Base-by-base conservation (phyloP, 768 basidiomycete species). In the Trametes meyenii region DNA sequence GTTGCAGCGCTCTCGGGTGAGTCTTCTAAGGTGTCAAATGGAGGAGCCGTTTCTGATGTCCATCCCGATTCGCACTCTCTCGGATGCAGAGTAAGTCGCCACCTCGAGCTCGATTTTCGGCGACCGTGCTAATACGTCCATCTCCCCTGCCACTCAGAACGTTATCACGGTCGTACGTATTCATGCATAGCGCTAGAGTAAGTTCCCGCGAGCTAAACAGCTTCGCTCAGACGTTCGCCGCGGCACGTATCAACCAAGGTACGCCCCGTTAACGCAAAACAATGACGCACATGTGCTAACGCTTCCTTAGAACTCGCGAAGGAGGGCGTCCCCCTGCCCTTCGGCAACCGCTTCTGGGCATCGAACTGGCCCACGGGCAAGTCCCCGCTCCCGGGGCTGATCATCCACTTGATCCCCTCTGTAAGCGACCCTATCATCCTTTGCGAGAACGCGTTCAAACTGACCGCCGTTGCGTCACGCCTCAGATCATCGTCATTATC, bases 291-390 rank as follows among this genome's bases (percentile, higher is more conserved):
- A 46, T 21, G 3, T 46, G 13, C 10, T 23, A 5, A 24, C 45
- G 21, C 52, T 33, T 35, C 36, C 23, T 3, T 43, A 69, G 69
- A 86, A 54, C 78, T 86, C 4, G 85, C 85, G 5, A 86, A 86
- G 61, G 85, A 85, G 67, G 85, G 85, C 1, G 73, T 86, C n/a
- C 84, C 84, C 12, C 76, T 86, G 0, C 84, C 84, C 0, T 84
- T 84, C 54, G 83, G 83, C 2, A 85, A 82, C 63, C 77, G 70
- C 24, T 83, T 86, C 65, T 85, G 83, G 84, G 85, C 85, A 1
- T 83, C 82, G 0, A 86, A 85, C 66, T 84, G 83, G 84, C 83
- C 83, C 0, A 82, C 81, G 1, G 82, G 83, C 7, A 81, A 81
- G 62, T 81, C 85, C 0, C 85, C 85, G 0, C 67, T 85, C 24